A percentile compares a stretch with the other conserved stretches of the same genome.
phyloP scores from a whole-genome alignment of 2,329 filamentous ascomycete species.

The Fusarium sp. region DNA sequence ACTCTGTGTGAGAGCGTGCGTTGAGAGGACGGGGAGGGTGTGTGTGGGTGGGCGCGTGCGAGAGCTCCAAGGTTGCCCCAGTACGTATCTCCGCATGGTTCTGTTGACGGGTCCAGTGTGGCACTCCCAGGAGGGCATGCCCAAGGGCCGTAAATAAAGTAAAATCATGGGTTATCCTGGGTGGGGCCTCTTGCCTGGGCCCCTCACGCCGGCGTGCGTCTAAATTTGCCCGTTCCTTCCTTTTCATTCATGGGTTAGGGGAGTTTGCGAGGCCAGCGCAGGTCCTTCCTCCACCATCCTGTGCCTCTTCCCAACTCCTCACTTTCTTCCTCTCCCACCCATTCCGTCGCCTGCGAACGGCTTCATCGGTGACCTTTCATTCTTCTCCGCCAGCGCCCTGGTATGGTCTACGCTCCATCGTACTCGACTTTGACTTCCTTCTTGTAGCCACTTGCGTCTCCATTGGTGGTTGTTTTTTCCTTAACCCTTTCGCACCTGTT shows the following conservation, averaged over 20 bases:
- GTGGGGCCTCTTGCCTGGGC: slow-evolving; percentile 42
- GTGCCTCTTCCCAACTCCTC: slow-evolving; percentile 54
- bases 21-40: slow-evolving; percentile 17
- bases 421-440: slow-evolving; percentile 19
- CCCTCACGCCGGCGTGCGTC: slow-evolving; percentile 43
- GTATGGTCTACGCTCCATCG: slow-evolving; percentile 18
- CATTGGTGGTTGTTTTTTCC: slow-evolving; percentile 28
- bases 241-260: slow-evolving; percentile 56
- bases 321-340: slow-evolving; percentile 51
- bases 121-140: not conserved
- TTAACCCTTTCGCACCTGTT: slow-evolving; percentile 1
- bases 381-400: slow-evolving; percentile 29
- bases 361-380: slow-evolving; percentile 44
- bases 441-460: slow-evolving; percentile 11
- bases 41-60: slow-evolving; percentile 11
- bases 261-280: slow-evolving; percentile 55
- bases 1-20: slow-evolving; percentile 16
- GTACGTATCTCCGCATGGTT: slow-evolving; percentile 14
- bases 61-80: not conserved
- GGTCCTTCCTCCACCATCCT: slow-evolving; percentile 55
- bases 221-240: slow-evolving; percentile 52
- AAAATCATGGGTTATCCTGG: slow-evolving; percentile 42
- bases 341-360: slow-evolving; percentile 48
- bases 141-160: slow-evolving; percentile 37
- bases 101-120: slow-evolving; percentile 13